Evolutionary conservation across 192 early-diverging fungal species (phyloP).

Genomic region (Martensiomyces pterosporus): DNA sequence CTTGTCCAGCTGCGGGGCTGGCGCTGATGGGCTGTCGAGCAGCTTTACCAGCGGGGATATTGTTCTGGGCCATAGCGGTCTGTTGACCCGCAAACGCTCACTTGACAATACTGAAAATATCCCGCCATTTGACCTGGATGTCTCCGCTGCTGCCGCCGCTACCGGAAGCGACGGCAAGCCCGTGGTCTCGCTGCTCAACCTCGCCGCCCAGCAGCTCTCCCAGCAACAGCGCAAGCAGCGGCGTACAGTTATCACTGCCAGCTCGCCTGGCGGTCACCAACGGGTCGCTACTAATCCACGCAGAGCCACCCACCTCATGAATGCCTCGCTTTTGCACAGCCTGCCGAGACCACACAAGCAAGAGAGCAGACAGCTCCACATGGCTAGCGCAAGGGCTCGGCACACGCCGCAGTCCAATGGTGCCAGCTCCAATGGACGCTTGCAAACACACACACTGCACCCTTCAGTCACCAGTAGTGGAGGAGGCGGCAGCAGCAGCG

Average conservation of each 20-base stretch:
- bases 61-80: constrained; percentile 30
- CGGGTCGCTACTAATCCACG: constrained; percentile 32
- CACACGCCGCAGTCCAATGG: too few relatives aligned
- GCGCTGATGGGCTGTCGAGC: constrained; percentile 18
- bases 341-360: too few relatives aligned
- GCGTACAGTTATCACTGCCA: constrained; percentile 33
- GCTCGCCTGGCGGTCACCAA: constrained; percentile 41
- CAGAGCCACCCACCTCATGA: constrained; percentile 10
- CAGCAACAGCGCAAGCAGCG: constrained; percentile 44
- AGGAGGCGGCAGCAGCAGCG: constrained; percentile 5
- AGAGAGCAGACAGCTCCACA: neutral
- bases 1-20: constrained; percentile 23
- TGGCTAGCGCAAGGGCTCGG: too few relatives aligned
- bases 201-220: constrained; percentile 38
- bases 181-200: constrained; percentile 34
- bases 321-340: constrained; percentile 24
- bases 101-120: constrained; percentile 43
- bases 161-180: constrained; percentile 13
- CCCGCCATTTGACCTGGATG: constrained; percentile 26
- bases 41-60: constrained; percentile 23
- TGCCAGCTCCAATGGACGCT: too few relatives aligned
- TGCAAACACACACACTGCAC: constrained; percentile 5
- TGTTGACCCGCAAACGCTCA: constrained; percentile 35
- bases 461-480: constrained; percentile 2
- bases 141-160: constrained; percentile 5